Evolutionary conservation across 1,284 basidiomycete genomes (phyloP), one percentile per base, ranked within the genome.

Genomic region (Apiotrichum montevideense): DNA sequence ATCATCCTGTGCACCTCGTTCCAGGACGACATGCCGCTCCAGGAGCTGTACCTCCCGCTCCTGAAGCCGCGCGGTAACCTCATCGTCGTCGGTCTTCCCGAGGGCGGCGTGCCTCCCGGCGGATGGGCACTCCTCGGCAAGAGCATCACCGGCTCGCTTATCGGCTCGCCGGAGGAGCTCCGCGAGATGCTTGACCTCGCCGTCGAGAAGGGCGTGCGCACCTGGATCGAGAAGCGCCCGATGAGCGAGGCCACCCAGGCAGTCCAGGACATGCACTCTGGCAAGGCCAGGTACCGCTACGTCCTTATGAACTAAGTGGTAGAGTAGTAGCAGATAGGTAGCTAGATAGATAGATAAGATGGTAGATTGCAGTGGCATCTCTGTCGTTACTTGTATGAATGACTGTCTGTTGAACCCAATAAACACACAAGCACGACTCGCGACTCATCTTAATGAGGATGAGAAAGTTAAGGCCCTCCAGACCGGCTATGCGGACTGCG

Each of bases 211-310:
- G 56, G 68, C 37, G 65, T 77, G 63, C 58, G 70, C 47, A 67
- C 74, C 3, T 77, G 75, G 75, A 67, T 78, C 66, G 71, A 79
- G 69, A 76, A 77, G 59, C 66, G 76, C 15, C 67, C 72, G n/a
- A 75, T 81, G 74, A 67, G 71, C 58, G 73, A 80, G 53, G 76
- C 77, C 61, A 77, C 77, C 62, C 63, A 77, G 67, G 78, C 78
- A 14, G 70, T 81, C 33, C 67, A 71, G 55, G 74, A 76, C 56
- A 74, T 80, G 64, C 65, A 76, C 47, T 71, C 69, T 15, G 77
- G 78, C 55, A 76, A 80, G 62, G 73, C 76, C 43, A 63, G 75
- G 46, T 80, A 76, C 73, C 70, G 79, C 53, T 79, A 77, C 61
- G 77, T 79, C 35, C 71, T 80, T 43, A 73, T 79, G 55, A 79